These are phyloP conservation scores for Colletotrichum paranaense DNA, from an alignment of 2,329 filamentous ascomycete species.

Conservation along the genomic window DNA sequence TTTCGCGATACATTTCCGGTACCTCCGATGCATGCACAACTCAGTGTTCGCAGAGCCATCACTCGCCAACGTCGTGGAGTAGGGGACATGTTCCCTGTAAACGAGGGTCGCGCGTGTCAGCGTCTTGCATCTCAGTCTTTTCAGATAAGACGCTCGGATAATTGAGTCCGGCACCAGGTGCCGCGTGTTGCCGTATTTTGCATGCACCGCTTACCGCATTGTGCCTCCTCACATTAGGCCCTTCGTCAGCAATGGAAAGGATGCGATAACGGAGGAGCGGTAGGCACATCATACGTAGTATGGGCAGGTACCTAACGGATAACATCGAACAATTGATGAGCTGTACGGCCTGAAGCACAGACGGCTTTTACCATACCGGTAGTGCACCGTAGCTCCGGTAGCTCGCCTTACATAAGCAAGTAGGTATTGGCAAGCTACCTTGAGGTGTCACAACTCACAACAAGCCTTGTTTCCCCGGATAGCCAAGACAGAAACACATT, in stretches of 20 bases:
- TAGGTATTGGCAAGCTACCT: background rate
- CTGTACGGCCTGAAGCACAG: background rate
- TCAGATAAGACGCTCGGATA: slow-evolving; percentile 6
- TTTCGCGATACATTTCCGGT: slow-evolving; percentile 23
- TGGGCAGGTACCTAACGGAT: no score
- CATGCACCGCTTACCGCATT: background rate
- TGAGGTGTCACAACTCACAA: background rate
- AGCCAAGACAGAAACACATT: slow-evolving; percentile 3
- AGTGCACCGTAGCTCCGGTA: background rate
- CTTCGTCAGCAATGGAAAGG: background rate
- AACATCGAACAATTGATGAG: background rate
- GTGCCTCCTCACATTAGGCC: background rate
- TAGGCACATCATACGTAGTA: no score
- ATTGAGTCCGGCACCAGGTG: background rate
- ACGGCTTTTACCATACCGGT: background rate
- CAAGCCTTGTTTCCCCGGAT: background rate
- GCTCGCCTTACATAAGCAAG: background rate
- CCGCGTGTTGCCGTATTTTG: background rate
- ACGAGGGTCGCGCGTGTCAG: slow-evolving; percentile 11
- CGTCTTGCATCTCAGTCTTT: slow-evolving; percentile 1
- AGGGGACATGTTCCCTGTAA: background rate
- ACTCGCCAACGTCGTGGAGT: background rate
- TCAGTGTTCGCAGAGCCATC: background rate
- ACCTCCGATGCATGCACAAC: slow-evolving; percentile 26
- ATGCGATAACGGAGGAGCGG: background rate